A percentile compares a stretch with the other conserved stretches of the same genome.
phyloP scores from a whole-genome alignment of 495 filamentous ascomycete genomes.

The Cercophora scortea region DNA sequence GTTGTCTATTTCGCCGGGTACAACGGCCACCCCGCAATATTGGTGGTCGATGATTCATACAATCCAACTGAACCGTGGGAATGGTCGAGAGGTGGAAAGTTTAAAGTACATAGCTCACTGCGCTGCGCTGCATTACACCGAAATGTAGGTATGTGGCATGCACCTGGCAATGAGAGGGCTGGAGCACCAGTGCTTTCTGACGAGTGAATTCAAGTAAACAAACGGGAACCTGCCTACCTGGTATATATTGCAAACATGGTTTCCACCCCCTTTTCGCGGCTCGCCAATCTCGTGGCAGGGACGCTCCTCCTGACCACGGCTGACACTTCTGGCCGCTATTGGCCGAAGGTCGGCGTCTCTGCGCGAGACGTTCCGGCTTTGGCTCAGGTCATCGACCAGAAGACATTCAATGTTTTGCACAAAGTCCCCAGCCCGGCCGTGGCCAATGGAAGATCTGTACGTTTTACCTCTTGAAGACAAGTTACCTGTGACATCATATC shows the following conservation, averaged over 20 bases:
- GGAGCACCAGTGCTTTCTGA: not conserved
- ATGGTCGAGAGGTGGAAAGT: not conserved
- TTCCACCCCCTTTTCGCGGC: not conserved
- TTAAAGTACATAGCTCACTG: slow-evolving; percentile 1
- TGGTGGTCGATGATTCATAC: too few relatives aligned
- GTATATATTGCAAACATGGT: not conserved
- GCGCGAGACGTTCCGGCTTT: slow-evolving; percentile 20
- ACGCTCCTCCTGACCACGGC: slow-evolving; percentile 1
- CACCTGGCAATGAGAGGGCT: not conserved
- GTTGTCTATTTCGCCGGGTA: too few relatives aligned
- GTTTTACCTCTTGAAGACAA: not conserved
- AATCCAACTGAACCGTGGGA: not conserved
- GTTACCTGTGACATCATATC: too few relatives aligned
- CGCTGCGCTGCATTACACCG: not conserved
- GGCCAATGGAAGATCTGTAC: slow-evolving; percentile 19
- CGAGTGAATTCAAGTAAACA: not conserved
- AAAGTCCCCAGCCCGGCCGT: slow-evolving; percentile 19
- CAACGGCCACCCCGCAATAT: too few relatives aligned
- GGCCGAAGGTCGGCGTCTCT: not conserved
- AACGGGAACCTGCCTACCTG: not conserved
- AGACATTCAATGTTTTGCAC: slow-evolving; percentile 27
- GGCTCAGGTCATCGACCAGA: slow-evolving; percentile 33
- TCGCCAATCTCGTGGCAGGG: not conserved
- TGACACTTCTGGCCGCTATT: not conserved
- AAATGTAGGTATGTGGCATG: not conserved